Evolutionary conservation across 345 rosid genomes (phyloP).

Genomic region (Linum trigynum): DNA sequence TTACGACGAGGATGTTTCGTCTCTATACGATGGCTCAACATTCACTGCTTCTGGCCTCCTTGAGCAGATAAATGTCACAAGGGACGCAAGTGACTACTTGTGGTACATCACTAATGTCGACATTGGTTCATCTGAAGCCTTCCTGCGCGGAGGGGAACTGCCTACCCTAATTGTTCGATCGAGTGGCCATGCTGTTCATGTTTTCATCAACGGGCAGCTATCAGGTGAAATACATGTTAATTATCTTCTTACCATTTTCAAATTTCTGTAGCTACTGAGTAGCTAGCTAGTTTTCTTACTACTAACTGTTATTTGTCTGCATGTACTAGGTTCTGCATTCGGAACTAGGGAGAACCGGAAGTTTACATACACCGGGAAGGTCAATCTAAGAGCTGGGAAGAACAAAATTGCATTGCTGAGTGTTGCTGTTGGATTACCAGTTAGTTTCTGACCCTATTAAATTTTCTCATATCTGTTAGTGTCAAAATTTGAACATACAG

Average conservation of each 20-base stretch:
- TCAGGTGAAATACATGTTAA: slow-evolving; percentile 47
- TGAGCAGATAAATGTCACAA: slow-evolving; percentile 44
- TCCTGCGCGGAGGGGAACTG: slow-evolving; percentile 79
- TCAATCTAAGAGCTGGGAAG: slow-evolving; percentile 67
- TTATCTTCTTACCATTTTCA: background rate
- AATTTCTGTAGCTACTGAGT: slow-evolving; percentile 2
- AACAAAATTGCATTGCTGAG: slow-evolving; percentile 91
- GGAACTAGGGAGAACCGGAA: slow-evolving; percentile 76
- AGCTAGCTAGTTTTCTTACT: background rate
- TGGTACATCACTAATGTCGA: slow-evolving; percentile 77
- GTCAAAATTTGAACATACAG: too few species aligned
- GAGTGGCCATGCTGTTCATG: slow-evolving; percentile 85
- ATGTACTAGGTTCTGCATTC: slow-evolving; percentile 64
- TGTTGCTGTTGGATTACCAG: slow-evolving; percentile 92
- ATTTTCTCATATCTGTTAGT: background rate
- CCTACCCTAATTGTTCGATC: slow-evolving; percentile 87
- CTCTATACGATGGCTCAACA: slow-evolving; percentile 20
- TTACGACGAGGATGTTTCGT: slow-evolving; percentile 43
- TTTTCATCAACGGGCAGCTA: slow-evolving; percentile 78
- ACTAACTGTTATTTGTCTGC: slow-evolving; percentile 5
- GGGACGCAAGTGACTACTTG: slow-evolving; percentile 52
- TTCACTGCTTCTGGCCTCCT: slow-evolving; percentile 16
- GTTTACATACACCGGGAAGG: slow-evolving; percentile 66
- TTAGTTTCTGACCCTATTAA: slow-evolving; percentile 29
- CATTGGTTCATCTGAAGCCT: slow-evolving; percentile 67